These are phyloP conservation scores for Lactarius vividus DNA, from an alignment of 768 basidiomycete genomes.

Conservation along the genomic window DNA sequence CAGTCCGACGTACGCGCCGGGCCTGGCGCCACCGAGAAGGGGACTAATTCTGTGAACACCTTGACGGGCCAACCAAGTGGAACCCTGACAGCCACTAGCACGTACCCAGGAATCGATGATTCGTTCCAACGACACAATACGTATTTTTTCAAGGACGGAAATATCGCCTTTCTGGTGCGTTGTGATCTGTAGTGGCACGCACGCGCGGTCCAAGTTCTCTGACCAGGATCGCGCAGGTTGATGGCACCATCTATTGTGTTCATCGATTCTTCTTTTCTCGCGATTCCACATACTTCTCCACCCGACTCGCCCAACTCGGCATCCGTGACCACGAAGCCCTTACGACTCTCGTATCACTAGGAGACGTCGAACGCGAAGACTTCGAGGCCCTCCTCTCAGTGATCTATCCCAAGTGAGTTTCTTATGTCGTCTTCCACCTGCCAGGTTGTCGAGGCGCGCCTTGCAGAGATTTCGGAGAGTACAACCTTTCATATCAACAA, in stretches of 20 bases:
- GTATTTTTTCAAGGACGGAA: slow-evolving; percentile 24
- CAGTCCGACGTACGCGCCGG: not conserved
- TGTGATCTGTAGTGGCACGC: not conserved
- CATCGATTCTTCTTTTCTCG: slow-evolving; percentile 23
- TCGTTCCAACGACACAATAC: slow-evolving; percentile 14
- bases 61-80: not conserved
- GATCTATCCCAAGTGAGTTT: slow-evolving; percentile 19
- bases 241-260: slow-evolving; percentile 13
- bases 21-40: not conserved
- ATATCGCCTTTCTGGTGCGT: slow-evolving; percentile 22
- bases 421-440: not conserved
- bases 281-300: slow-evolving; percentile 19
- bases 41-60: no score
- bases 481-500: slow-evolving; percentile 22
- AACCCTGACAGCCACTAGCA: not conserved
- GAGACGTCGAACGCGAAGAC: slow-evolving; percentile 13
- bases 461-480: slow-evolving; percentile 9
- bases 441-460: not conserved
- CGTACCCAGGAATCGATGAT: not conserved
- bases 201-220: not conserved
- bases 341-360: slow-evolving; percentile 6
- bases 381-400: slow-evolving; percentile 21
- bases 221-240: slow-evolving; percentile 5
- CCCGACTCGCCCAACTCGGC: slow-evolving; percentile 3
- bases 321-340: slow-evolving; percentile 12